These are phyloP conservation scores for Penicillium bialowiezense DNA, from an alignment of 495 filamentous ascomycete species.

Conservation along the genomic window DNA sequence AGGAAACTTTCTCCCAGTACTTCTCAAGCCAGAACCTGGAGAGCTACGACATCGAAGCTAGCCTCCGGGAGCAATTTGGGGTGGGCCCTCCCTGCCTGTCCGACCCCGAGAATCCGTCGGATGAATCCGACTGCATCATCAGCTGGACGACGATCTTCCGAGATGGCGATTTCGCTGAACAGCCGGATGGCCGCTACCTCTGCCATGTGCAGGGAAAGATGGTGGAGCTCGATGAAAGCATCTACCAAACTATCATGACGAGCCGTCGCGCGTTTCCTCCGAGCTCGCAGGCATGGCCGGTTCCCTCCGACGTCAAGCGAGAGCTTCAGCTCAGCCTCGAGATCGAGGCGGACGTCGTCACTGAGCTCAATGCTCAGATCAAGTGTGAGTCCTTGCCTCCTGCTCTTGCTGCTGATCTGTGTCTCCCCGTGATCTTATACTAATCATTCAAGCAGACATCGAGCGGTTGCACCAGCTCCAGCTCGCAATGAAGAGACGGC, in stretches of 20 bases:
- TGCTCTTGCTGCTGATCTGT: background rate
- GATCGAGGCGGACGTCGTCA: constrained; percentile 1
- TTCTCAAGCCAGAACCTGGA: background rate
- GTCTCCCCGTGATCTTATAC: background rate
- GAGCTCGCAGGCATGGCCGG: background rate
- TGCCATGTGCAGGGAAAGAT: background rate
- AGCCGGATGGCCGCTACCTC: background rate
- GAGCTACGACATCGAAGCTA: constrained; percentile 1
- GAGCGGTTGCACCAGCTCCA: constrained; percentile 6
- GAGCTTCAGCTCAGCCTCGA: background rate
- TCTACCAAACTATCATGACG: background rate
- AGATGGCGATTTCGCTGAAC: constrained; percentile 1
- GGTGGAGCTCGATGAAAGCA: background rate
- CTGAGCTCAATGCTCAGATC: background rate
- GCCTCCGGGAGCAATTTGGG: background rate
- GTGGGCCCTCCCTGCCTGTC: background rate
- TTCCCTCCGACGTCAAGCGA: background rate
- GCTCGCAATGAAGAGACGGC: constrained; percentile 4
- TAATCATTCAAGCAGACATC: background rate
- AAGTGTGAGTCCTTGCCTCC: background rate
- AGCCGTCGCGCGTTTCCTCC: background rate
- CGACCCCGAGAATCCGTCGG: background rate
- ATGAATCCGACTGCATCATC: background rate
- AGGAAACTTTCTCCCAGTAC: constrained; percentile 6
- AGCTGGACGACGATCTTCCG: constrained; percentile 6